Evolutionary conservation across 2,329 filamentous ascomycete species (phyloP).

Genomic region (Ascochyta fabae): DNA sequence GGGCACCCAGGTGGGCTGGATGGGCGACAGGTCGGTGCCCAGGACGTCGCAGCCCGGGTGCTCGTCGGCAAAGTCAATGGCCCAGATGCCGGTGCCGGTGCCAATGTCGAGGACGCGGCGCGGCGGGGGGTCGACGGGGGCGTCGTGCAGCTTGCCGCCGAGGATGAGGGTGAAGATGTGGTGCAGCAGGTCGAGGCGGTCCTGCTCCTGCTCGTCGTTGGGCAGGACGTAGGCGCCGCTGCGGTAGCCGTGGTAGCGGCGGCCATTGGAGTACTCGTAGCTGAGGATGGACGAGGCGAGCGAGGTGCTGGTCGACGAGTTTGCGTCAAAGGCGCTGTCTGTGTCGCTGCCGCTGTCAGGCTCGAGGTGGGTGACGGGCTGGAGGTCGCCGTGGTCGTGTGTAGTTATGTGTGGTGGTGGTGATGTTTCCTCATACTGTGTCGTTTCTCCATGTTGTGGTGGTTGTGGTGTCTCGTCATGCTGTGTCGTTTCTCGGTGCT

Average conservation of each 20-base stretch:
- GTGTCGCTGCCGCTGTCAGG: conserved; percentile 34
- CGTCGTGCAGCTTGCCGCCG: conserved; percentile 45
- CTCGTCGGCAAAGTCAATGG: conserved; percentile 49
- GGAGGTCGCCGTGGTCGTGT: conserved; percentile 19
- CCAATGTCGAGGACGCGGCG: conserved; percentile 47
- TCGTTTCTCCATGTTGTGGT: neutral
- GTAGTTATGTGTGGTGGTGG: no score
- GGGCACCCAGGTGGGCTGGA: conserved; percentile 50
- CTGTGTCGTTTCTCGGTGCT: neutral
- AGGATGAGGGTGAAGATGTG: conserved; percentile 48
- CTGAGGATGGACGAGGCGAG: conserved; percentile 46
- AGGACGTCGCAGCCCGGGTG: conserved; percentile 43
- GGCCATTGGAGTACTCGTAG: conserved; percentile 49
- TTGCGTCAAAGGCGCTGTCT: conserved; percentile 42
- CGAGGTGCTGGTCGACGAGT: conserved; percentile 40
- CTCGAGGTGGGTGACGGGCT: conserved; percentile 40
- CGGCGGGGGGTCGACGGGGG: conserved; percentile 33
- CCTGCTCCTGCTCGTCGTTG: conserved; percentile 49
- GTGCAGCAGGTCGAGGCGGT: conserved; percentile 49
- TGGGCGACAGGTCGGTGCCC: conserved; percentile 47
- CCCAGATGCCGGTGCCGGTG: conserved; percentile 51
- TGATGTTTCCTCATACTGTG: neutral
- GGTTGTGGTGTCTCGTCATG: neutral
- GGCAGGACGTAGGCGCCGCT: conserved; percentile 45
- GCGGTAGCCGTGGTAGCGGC: conserved; percentile 49